A percentile compares a stretch with the other conserved stretches of the same genome.
phyloP scores from a whole-genome alignment of 495 filamentous ascomycete genomes.

The Penicillium psychrofluorescens region DNA sequence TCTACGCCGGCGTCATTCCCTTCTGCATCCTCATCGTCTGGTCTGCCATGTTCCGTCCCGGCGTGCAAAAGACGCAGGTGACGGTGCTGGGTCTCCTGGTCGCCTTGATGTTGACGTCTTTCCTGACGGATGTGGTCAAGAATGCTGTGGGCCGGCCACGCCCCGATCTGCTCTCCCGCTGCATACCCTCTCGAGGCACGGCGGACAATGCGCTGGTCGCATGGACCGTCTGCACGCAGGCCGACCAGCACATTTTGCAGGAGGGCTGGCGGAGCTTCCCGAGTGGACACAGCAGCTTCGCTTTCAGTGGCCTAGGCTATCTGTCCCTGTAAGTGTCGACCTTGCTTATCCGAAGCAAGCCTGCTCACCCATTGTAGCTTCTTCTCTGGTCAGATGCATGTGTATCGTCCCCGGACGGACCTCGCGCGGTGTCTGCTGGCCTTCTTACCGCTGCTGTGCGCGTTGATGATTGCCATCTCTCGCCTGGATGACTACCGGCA shows the following conservation, averaged over 20 bases:
- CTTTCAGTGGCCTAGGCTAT: constrained; percentile 82
- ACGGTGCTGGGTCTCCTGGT: constrained; percentile 74
- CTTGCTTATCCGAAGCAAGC: neutral
- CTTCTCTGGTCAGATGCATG: constrained; percentile 68
- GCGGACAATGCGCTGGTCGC: constrained; percentile 60
- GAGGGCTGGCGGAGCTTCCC: constrained; percentile 95
- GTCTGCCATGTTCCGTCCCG: constrained; percentile 52
- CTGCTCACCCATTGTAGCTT: constrained; percentile 37
- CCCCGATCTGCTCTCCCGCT: constrained; percentile 85
- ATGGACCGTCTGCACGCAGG: constrained; percentile 74
- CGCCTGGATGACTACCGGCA: constrained; percentile 91
- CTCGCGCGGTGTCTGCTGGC: constrained; percentile 53
- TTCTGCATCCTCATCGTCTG: constrained; percentile 56
- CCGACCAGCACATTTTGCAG: constrained; percentile 67
- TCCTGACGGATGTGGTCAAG: constrained; percentile 88
- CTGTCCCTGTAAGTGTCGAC: constrained; percentile 48
- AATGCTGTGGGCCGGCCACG: constrained; percentile 85
- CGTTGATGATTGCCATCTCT: constrained; percentile 82
- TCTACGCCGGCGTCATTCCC: constrained; percentile 69
- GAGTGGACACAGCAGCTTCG: constrained; percentile 79
- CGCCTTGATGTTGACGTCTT: constrained; percentile 65
- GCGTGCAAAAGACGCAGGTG: constrained; percentile 77
- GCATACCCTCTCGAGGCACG: constrained; percentile 61
- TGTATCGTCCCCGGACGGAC: constrained; percentile 70
- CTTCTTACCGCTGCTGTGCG: constrained; percentile 64